These are phyloP conservation scores for Lasiodiplodia sp. DNA, from an alignment of 2,329 filamentous ascomycete species.

Conservation along the genomic window DNA sequence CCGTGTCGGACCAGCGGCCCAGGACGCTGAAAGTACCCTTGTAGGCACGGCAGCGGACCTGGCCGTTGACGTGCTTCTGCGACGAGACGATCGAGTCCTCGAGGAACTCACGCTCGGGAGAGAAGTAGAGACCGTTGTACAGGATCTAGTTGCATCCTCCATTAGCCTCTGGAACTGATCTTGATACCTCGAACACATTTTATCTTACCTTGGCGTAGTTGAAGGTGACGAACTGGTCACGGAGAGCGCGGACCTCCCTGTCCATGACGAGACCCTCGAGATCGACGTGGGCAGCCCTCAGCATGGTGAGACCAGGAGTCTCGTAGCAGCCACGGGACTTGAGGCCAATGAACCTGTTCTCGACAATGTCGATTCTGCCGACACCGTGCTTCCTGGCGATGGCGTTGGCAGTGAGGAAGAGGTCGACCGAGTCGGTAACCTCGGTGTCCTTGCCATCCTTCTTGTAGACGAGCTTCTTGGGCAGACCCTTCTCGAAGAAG, in stretches of 20 bases:
- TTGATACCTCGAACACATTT: conserved; percentile 42
- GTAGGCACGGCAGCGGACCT: conserved; percentile 69
- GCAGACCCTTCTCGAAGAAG: conserved; percentile 77
- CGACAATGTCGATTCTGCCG: conserved; percentile 83
- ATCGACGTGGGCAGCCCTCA: conserved; percentile 66
- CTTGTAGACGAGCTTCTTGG: conserved; percentile 67
- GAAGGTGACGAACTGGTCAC: conserved; percentile 74
- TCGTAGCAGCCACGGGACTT: conserved; percentile 87
- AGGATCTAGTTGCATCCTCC: conserved; percentile 34
- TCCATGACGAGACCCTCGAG: conserved; percentile 73
- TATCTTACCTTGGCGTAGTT: conserved; percentile 61
- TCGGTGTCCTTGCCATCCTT: conserved; percentile 63
- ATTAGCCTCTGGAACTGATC: neutral
- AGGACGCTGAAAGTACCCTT: conserved; percentile 71
- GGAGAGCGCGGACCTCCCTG: conserved; percentile 71
- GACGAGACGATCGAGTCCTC: conserved; percentile 62
- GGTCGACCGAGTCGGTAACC: conserved; percentile 72
- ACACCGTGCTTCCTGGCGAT: conserved; percentile 77
- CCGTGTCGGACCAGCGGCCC: conserved; percentile 67
- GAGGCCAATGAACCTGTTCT: conserved; percentile 80
- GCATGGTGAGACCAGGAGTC: conserved; percentile 52
- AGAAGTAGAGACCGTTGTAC: conserved; percentile 74
- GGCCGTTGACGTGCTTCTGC: conserved; percentile 50
- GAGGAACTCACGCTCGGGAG: conserved; percentile 74
- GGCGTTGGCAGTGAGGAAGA: conserved; percentile 75